Evolutionary conservation across 306 rosid genomes (phyloP).

Genomic region (Pyrus bretschneideri): DNA sequence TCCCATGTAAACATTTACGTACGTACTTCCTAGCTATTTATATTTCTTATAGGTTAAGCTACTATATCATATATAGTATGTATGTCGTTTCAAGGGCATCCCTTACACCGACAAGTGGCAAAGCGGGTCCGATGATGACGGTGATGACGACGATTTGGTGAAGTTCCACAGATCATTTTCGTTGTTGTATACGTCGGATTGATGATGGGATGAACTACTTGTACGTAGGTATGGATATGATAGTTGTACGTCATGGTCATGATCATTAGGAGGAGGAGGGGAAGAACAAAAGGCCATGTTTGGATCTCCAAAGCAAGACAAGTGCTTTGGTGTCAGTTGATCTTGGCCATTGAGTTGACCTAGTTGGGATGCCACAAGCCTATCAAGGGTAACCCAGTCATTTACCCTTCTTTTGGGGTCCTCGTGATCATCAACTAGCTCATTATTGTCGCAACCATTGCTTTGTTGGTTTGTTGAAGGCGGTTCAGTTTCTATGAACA

Average conservation of each 20-base stretch:
- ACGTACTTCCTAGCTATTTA: not conserved
- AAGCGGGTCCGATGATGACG: constrained; percentile 42
- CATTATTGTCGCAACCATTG: not conserved
- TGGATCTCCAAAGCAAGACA: constrained; percentile 29
- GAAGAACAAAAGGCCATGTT: constrained; percentile 22
- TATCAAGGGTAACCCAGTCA: constrained; percentile 46
- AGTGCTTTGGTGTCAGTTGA: constrained; percentile 23
- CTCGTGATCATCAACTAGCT: constrained; percentile 4
- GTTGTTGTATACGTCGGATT: constrained; percentile 17
- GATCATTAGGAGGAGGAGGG: not conserved
- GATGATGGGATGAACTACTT: constrained; percentile 12
- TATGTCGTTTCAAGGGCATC: constrained; percentile 10
- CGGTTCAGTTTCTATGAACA: constrained; percentile 20
- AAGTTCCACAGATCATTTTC: constrained; percentile 41
- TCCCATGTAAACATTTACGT: not conserved
- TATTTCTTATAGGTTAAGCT: not conserved
- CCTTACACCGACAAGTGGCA: constrained; percentile 51
- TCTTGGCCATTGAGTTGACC: constrained; percentile 46
- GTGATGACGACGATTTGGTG: constrained; percentile 27
- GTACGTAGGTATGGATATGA: constrained; percentile 24
- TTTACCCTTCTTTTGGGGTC: constrained; percentile 5
- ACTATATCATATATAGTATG: not conserved
- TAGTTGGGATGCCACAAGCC: constrained; percentile 39
- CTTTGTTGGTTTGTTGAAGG: constrained; percentile 13
- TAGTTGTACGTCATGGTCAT: constrained; percentile 24